Conservation (phyloP, 1,139 yeast species). For the Candida mesenterica region DNA sequence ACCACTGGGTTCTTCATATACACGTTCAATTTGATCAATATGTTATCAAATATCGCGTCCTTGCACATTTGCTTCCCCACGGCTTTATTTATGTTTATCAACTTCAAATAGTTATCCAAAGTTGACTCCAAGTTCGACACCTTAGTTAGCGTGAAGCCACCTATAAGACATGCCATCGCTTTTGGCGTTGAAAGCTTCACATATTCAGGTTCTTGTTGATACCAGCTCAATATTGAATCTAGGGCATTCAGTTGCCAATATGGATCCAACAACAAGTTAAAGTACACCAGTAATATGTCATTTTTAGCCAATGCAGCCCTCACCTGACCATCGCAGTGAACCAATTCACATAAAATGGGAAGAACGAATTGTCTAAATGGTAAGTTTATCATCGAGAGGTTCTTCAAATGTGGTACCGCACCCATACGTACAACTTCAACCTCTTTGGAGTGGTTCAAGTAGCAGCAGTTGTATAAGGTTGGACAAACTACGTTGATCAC, state of each 20-base stretch:
- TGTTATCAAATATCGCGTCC: constrained; percentile 27
- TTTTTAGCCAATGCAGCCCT: constrained; percentile 36
- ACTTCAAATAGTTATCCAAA: constrained; percentile 38
- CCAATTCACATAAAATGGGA: constrained; percentile 64
- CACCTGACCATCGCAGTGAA: constrained; percentile 45
- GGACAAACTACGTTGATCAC: constrained; percentile 44
- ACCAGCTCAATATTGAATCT: constrained; percentile 53
- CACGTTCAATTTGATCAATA: constrained; percentile 27
- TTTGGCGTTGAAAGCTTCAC: constrained; percentile 26
- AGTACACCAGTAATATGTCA: constrained; percentile 46
- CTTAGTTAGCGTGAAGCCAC: constrained; percentile 40
- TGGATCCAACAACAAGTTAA: constrained; percentile 52
- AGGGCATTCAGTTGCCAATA: constrained; percentile 72
- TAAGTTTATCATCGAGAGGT: constrained; percentile 43
- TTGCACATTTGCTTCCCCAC: constrained; percentile 27
- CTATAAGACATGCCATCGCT: constrained; percentile 33
- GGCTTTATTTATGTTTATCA: constrained; percentile 22
- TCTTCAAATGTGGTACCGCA: constrained; percentile 49
- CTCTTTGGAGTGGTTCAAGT: constrained; percentile 53
- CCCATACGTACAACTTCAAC: constrained; percentile 54
- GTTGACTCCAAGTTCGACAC: constrained; percentile 44
- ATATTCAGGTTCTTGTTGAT: constrained; percentile 25
- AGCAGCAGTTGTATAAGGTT: constrained; percentile 54
- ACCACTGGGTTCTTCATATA: constrained; percentile 37
- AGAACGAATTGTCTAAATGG: constrained; percentile 61